Percentiles rank a stretch among this genome's conserved stretches.
phyloP scores from a whole-genome alignment of 805 yeast species.

The Ogataea ganodermae region DNA sequence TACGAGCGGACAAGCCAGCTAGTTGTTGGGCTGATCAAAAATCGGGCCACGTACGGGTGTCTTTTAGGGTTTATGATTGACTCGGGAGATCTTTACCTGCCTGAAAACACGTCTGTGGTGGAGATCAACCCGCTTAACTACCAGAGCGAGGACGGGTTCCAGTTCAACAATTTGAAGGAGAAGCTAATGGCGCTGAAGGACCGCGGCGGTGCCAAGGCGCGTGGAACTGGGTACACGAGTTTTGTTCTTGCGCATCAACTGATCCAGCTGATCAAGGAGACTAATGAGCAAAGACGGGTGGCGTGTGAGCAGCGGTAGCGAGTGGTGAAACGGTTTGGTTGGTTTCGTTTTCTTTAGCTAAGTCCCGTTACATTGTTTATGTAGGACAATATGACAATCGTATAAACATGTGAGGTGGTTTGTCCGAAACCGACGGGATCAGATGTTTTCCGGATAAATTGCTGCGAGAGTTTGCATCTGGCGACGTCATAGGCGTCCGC shows the following conservation, averaged over 20 bases:
- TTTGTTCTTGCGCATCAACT: slow-evolving; percentile 22
- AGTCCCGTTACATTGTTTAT: slow-evolving; percentile 3
- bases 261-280: slow-evolving; percentile 17
- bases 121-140: slow-evolving; percentile 21
- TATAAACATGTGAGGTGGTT: background rate
- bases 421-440: slow-evolving; percentile 1
- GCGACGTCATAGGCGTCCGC: slow-evolving; percentile 4
- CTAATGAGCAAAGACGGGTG: slow-evolving; percentile 12
- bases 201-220: slow-evolving; percentile 15
- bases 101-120: slow-evolving; percentile 14
- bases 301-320: background rate
- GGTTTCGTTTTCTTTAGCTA: no score
- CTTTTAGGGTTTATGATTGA: slow-evolving; percentile 43
- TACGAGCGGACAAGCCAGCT: slow-evolving; percentile 8
- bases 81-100: slow-evolving; percentile 42
- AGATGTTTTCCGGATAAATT: slow-evolving; percentile 7
- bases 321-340: no score
- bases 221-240: slow-evolving; percentile 11
- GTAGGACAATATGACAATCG: background rate
- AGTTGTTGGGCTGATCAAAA: slow-evolving; percentile 20
- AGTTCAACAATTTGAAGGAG: slow-evolving; percentile 26
- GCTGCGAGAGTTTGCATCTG: background rate
- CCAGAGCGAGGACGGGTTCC: slow-evolving; percentile 15
- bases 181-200: slow-evolving; percentile 27
- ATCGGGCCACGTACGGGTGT: slow-evolving; percentile 18